A percentile compares a stretch with the other conserved stretches of the same genome.
These are phyloP conservation scores for Penicillium vulpinum DNA, from an alignment of 2,329 filamentous ascomycete species.

Conservation along the genomic window DNA sequence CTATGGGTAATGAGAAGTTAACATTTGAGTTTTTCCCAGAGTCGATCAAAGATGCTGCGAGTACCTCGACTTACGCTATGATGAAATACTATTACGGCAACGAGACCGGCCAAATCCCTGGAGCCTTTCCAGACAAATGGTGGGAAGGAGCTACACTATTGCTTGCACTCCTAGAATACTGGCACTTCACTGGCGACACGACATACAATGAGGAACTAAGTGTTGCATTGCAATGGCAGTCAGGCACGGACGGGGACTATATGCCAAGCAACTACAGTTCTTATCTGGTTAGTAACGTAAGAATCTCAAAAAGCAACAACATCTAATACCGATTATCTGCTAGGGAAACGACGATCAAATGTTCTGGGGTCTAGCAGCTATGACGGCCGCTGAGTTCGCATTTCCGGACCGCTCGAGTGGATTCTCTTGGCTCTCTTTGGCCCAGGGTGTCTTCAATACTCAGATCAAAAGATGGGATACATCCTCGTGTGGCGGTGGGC, in stretches of 20 bases:
- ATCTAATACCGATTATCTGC: not conserved
- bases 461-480: constrained; percentile 14
- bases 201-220: constrained; percentile 14
- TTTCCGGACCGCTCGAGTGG: constrained; percentile 2
- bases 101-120: constrained; percentile 15
- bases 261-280: constrained; percentile 15
- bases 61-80: constrained; percentile 9
- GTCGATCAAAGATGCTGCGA: constrained; percentile 14
- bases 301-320: not conserved
- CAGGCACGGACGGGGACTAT: constrained; percentile 8
- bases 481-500: constrained; percentile 11
- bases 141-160: constrained; percentile 16
- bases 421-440: constrained; percentile 12
- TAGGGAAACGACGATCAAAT: constrained; percentile 19
- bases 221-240: constrained; percentile 16
- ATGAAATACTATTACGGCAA: constrained; percentile 16
- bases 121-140: constrained; percentile 16
- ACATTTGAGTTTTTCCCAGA: not conserved
- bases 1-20: not conserved
- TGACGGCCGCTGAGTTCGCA: constrained; percentile 11
- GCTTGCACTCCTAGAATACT: constrained; percentile 13
- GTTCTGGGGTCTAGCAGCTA: constrained; percentile 17
- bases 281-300: constrained; percentile 9
- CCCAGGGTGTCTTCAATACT: constrained; percentile 15
- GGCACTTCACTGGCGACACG: constrained; percentile 15